Base-by-base conservation (phyloP, 2,329 filamentous ascomycete species). In the Beauveria australis region DNA sequence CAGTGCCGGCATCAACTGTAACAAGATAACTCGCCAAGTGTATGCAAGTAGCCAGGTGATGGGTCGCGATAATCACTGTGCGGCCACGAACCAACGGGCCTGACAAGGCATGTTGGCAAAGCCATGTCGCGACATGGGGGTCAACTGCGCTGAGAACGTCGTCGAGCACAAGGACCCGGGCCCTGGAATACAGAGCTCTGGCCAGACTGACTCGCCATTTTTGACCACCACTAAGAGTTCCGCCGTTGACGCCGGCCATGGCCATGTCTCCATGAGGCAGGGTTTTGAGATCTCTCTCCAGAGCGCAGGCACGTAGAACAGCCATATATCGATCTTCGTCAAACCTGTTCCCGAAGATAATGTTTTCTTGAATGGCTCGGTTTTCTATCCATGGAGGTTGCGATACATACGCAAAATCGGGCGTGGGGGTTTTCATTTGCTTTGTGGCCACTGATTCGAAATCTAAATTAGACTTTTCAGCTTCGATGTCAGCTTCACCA, bases 351-450 rank as follows among this genome's bases (percentile, higher is more conserved):
- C 87, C 87, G 63, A 90, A 91, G 0, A 89, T 69, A 51, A 91
- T 86, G 65, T 91, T 91, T 28, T 88, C 82, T 61, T 79, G 83
- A 62, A 91, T 85, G 3, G 81, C 86, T 1, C 84, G 85, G 65
- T 91, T 90, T 67, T 91, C 88, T 56, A 91, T 89, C 88, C 87
- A 91, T 0, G 88, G 88, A 19, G 88, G 88, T 68, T 89, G 87
- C 8, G 86, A 82, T 26, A 89, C 86, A 65, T 84, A 90, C 0
- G 87, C 88, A 53, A 89, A 79, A 0, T 85, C 79, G 16, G 88
- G 78, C 41, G 86, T 82, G 86, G 86, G 89, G 63, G 86, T 78
- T 44, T 65, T 72, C 59, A 64, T 86, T 3, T 85, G 86, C 64
- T 82, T 79, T 72, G 76, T 19, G 7, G 30, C 8, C 3, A 10